Percentiles rank a stretch among this genome's conserved stretches.
Evolutionary conservation across 2,329 filamentous ascomycete genomes (phyloP).

Genomic region (Hymenoscyphus fraxineus): DNA sequence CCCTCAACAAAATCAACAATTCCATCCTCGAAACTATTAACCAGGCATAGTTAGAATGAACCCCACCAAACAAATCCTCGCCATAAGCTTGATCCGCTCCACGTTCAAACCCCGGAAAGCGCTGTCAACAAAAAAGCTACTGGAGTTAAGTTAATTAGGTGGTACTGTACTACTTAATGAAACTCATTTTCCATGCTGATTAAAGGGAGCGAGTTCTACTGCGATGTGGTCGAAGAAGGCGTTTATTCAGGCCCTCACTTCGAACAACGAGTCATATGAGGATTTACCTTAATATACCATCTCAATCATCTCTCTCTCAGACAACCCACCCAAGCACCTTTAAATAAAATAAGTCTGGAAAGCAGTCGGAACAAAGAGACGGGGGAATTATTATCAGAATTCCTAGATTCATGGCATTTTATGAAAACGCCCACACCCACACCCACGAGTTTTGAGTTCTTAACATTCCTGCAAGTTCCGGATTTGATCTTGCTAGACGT

Average conservation of each 20-base stretch:
- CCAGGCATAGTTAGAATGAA: conserved; percentile 20
- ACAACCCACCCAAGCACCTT: too few relatives aligned
- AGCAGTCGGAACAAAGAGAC: not conserved
- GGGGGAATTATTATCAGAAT: conserved; percentile 19
- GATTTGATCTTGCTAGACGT: too few relatives aligned
- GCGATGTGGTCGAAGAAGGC: too few relatives aligned
- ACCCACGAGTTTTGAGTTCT: conserved; percentile 35
- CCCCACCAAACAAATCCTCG: conserved; percentile 20
- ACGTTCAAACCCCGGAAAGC: not conserved
- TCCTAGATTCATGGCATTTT: conserved; percentile 36
- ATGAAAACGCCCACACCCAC: conserved; percentile 33
- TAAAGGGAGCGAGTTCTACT: too few relatives aligned
- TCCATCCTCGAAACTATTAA: conserved; percentile 34
- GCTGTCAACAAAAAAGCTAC: too few relatives aligned
- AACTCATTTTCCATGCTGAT: too few relatives aligned
- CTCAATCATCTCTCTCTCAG: conserved; percentile 13
- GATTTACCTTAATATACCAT: conserved; percentile 22
- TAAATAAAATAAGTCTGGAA: not conserved
- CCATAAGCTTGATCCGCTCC: conserved; percentile 13
- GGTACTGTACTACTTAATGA: too few relatives aligned
- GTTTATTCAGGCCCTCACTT: conserved; percentile 30
- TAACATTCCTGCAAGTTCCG: conserved; percentile 33
- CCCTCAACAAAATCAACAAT: conserved; percentile 38
- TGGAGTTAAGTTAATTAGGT: too few relatives aligned
- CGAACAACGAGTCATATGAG: conserved; percentile 38